These are phyloP conservation scores for Kalaharituber pfeilii DNA, from an alignment of 2,329 filamentous ascomycete genomes.

Conservation along the genomic window DNA sequence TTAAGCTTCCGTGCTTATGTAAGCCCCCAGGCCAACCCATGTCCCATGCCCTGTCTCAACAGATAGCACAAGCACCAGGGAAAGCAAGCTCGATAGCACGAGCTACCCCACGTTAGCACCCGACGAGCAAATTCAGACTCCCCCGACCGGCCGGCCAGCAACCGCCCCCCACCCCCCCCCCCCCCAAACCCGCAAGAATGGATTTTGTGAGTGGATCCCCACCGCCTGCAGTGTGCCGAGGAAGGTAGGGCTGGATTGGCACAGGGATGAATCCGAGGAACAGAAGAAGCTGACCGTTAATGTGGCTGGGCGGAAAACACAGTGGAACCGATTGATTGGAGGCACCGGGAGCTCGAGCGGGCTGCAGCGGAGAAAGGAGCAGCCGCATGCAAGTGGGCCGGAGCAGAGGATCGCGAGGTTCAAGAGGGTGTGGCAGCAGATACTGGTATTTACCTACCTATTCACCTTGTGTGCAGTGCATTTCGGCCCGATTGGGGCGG, in stretches of 20 bases:
- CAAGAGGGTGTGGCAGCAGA: slow-evolving; percentile 21
- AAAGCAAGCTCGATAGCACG: too few relatives aligned
- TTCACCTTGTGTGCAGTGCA: slow-evolving; percentile 8
- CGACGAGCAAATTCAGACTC: too few relatives aligned
- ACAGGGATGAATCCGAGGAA: too few relatives aligned
- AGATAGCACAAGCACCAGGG: too few relatives aligned
- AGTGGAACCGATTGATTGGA: slow-evolving; percentile 24
- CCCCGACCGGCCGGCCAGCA: too few relatives aligned
- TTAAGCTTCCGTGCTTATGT: too few relatives aligned
- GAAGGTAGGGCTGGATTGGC: background rate
- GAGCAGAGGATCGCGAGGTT: slow-evolving; percentile 20
- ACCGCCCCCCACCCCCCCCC: too few relatives aligned
- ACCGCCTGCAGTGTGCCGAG: background rate
- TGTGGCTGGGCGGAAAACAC: background rate
- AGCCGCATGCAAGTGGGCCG: slow-evolving; percentile 18
- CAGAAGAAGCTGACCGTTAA: too few relatives aligned
- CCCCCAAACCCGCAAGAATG: background rate
- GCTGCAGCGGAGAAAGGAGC: slow-evolving; percentile 14
- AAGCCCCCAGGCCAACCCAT: too few relatives aligned
- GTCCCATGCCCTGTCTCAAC: too few relatives aligned
- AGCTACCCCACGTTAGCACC: too few relatives aligned
- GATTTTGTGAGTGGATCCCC: slow-evolving; percentile 6
- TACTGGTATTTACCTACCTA: slow-evolving; percentile 17
- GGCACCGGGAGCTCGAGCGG: slow-evolving; percentile 16
- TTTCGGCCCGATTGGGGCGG: background rate